Evolutionary conservation across 805 yeast species (phyloP), one percentile per base, ranked within the genome.

Genomic region (Candida hungchunana): DNA sequence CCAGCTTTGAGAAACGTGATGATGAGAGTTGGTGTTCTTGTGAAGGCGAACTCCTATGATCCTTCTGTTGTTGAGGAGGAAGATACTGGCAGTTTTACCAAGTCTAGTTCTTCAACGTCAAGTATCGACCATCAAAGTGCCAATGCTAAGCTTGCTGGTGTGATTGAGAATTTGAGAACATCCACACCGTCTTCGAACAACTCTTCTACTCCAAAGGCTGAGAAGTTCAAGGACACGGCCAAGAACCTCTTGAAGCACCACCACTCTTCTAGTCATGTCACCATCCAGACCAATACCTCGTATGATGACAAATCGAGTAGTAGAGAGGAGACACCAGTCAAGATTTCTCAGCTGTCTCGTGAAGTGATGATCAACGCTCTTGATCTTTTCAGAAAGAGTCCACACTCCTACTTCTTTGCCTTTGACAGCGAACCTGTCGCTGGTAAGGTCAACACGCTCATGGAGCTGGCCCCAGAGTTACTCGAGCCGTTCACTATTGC

Each of bases 401-500:
- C 70, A 22, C 62, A 58, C 34, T 38, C 58, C 18, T 62, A 59
- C 41, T 57, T 54, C 30, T 36, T 34, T 23, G 32, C 32, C 4
- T 42, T 32, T 4, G 20, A 14, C 0, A 34, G 42, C 4, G 26
- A 15, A 2, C n/a, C 19, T 5, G 26, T 31, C 5, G 8, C 17
- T 2, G 46, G 39, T 4, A 44, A 36, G 16, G 33, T 46, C 12
- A 20, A 27, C 4, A 27, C 32, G 21, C 15, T 48, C 13, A 4
- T 27, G 8, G 18, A 17, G 1, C 29, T 22, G 8, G 31, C 38
- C 6, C 10, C 19, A 5, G 43, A 36, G 1, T 11, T 46, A 4
- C 20, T 50, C 15, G 60, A 63, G 32, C 69, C 76, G 2, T 46
- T 73, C 4, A 55, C 63, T 12, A 54, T 54, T 22, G 60, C 73